Evolutionary conservation across 2,329 filamentous ascomycete species (phyloP).

Genomic region (Colletotrichum liaoningense): DNA sequence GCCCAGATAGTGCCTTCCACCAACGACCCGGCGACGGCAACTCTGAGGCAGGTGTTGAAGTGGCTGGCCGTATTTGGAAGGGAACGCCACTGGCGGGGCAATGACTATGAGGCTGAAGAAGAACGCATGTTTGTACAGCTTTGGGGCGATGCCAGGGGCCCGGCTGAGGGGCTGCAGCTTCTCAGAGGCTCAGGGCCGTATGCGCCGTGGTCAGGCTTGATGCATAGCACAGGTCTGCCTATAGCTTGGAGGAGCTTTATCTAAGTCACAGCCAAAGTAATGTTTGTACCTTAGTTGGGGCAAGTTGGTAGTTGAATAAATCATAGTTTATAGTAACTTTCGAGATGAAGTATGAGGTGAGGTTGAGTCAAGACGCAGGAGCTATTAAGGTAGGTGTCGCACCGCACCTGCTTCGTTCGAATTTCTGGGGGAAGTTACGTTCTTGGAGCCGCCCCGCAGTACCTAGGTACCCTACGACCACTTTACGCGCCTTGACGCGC

Average conservation of each 20-base stretch:
- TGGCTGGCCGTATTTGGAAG: neutral
- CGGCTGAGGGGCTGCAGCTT: neutral
- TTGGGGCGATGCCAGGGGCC: slow-evolving; percentile 4
- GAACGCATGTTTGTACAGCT: slow-evolving; percentile 9
- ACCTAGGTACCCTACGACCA: too few relatives aligned
- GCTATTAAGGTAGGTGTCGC: neutral
- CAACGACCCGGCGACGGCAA: neutral
- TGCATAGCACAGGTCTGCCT: neutral
- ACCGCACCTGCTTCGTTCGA: neutral
- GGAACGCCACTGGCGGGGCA: neutral
- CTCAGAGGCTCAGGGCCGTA: slow-evolving; percentile 1
- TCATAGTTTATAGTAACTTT: too few relatives aligned
- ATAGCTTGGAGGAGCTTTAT: neutral
- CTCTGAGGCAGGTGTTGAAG: neutral
- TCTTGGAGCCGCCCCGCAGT: neutral
- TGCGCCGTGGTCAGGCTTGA: neutral
- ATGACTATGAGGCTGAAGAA: neutral
- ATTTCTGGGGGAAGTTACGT: neutral
- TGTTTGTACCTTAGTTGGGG: too few relatives aligned
- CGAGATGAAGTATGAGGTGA: neutral
- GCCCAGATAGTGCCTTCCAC: neutral
- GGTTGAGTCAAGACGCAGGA: neutral
- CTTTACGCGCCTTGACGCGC: slow-evolving; percentile 8
- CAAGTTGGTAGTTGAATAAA: too few relatives aligned
- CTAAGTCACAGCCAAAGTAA: too few relatives aligned